Evolutionary conservation across 139 green algal genomes (phyloP).

Genomic region (Tetradesmus lagerheimii): DNA sequence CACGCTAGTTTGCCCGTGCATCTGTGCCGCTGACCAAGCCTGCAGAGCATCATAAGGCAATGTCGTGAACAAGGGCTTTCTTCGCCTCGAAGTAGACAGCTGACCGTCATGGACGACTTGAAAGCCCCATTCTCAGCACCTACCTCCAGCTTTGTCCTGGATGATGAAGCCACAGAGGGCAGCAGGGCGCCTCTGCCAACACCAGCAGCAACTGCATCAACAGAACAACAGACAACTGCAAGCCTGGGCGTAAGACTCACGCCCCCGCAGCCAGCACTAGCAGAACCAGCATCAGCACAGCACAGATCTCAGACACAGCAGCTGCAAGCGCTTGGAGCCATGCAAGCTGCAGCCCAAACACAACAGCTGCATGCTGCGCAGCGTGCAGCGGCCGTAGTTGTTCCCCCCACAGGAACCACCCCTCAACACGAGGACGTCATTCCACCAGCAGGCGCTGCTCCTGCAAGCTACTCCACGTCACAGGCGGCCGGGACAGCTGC

Average conservation of each 20-base stretch:
- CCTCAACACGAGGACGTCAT: neutral
- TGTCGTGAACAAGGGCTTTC: neutral
- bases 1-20: too few species aligned
- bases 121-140: conserved; percentile 1
- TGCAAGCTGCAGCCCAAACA: neutral
- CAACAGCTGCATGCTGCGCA: neutral
- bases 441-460: neutral
- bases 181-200: neutral
- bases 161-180: neutral
- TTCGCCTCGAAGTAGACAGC: neutral
- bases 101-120: neutral
- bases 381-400: neutral
- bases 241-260: neutral
- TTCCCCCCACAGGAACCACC: neutral
- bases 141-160: conserved; percentile 15
- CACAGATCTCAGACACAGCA: neutral
- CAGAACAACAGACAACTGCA: neutral
- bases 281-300: neutral
- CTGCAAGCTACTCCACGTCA: too few species aligned
- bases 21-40: too few species aligned
- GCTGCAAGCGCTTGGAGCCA: neutral
- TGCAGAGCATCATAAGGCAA: too few species aligned
- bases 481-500: neutral
- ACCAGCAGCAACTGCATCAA: conserved; percentile 7
- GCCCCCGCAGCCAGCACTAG: neutral